These are phyloP conservation scores for Trichophyton schoenleinii DNA, from an alignment of 2,329 filamentous ascomycete species.

Conservation along the genomic window DNA sequence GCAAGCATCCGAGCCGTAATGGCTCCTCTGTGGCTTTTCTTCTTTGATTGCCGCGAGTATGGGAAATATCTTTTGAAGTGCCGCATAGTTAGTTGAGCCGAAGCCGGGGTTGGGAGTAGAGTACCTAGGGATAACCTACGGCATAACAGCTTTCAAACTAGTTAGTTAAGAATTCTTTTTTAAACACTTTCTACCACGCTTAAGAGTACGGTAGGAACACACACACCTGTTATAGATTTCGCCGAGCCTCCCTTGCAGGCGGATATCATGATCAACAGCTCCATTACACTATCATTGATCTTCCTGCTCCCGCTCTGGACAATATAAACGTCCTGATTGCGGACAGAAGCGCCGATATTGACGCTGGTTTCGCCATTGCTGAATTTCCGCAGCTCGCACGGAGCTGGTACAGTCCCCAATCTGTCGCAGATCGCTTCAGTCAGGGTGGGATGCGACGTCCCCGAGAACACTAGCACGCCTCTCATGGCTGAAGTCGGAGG, in stretches of 20 bases:
- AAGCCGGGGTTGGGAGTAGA: neutral
- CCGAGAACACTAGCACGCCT: conserved; percentile 55
- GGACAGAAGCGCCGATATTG: conserved; percentile 58
- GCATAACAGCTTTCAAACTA: conserved; percentile 32
- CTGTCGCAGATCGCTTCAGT: conserved; percentile 55
- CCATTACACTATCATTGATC: conserved; percentile 99
- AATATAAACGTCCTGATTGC: conserved; percentile 98
- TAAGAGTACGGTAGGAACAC: conserved; percentile 22
- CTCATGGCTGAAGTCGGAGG: conserved; percentile 38
- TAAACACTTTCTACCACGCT: neutral
- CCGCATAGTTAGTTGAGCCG: no score
- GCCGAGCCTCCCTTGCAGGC: conserved; percentile 96
- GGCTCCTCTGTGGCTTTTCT: conserved; percentile 90
- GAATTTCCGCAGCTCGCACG: conserved; percentile 53
- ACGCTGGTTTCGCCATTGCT: conserved; percentile 59
- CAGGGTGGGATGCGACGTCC: conserved; percentile 51
- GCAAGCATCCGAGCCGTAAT: conserved; percentile 96
- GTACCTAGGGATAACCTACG: conserved; percentile 26
- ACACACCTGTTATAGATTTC: conserved; percentile 85
- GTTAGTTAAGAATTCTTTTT: conserved; percentile 12
- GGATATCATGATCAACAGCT: conserved; percentile 97
- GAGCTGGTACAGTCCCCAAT: conserved; percentile 47
- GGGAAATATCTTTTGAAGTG: conserved; percentile 59
- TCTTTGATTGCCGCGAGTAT: conserved; percentile 98
- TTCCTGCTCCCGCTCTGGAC: conserved; percentile 90